phyloP scores from a whole-genome alignment of 768 basidiomycete genomes.

The Lentinula edodes region DNA sequence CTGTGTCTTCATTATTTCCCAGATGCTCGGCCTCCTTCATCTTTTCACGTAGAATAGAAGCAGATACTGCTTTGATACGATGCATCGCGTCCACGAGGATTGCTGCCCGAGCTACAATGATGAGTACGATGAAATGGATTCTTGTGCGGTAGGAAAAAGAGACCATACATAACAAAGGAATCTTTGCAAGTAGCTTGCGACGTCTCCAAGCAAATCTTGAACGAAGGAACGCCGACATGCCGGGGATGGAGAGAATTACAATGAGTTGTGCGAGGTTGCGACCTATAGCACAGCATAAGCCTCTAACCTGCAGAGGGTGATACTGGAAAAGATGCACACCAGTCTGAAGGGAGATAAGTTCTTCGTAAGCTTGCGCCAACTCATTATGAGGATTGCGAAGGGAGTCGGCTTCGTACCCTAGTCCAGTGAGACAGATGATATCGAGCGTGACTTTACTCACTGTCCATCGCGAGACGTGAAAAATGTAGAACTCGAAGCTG shows the following conservation, averaged over 20 bases:
- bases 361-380: conserved; percentile 41
- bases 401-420: conserved; percentile 41
- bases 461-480: conserved; percentile 9
- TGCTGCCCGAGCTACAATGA: conserved; percentile 6
- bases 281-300: background rate
- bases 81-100: conserved; percentile 33
- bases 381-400: conserved; percentile 41
- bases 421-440: conserved; percentile 46
- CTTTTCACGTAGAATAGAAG: conserved; percentile 34
- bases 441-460: conserved; percentile 50
- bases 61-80: conserved; percentile 34
- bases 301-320: background rate
- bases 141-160: background rate
- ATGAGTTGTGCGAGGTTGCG: conserved; percentile 32
- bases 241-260: conserved; percentile 30
- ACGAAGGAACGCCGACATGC: conserved; percentile 21
- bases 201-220: conserved; percentile 32
- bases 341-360: conserved; percentile 34
- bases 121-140: background rate
- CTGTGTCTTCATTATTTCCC: background rate
- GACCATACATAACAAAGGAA: background rate
- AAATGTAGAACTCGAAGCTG: background rate
- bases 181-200: conserved; percentile 16
- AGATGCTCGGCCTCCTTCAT: conserved; percentile 24
- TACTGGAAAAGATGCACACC: conserved; percentile 8